These are phyloP conservation scores for Citrullus amarus DNA, from an alignment of 306 rosid genomes.

Conservation along the genomic window DNA sequence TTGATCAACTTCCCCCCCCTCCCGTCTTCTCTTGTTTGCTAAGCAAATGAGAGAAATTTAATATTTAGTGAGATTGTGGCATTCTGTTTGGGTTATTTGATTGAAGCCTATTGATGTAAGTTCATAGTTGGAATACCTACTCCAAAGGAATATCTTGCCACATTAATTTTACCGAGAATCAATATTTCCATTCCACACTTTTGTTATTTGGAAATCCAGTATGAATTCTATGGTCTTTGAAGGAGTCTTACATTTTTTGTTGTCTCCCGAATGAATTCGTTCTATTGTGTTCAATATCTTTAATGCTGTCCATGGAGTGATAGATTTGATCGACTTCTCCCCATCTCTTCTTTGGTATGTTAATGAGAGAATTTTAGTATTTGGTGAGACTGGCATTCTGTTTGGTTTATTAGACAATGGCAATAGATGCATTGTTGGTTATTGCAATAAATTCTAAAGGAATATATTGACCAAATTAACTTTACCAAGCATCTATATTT, in stretches of 20 bases:
- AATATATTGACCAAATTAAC: not conserved
- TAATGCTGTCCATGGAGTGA: not conserved
- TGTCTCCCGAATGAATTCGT: not conserved
- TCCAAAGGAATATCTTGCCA: not conserved
- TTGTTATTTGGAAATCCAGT: not conserved
- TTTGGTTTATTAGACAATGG: not conserved
- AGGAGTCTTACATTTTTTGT: constrained; percentile 2
- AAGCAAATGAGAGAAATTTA: not conserved
- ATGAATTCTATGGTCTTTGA: constrained; percentile 2
- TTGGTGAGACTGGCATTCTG: not conserved
- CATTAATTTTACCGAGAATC: not conserved
- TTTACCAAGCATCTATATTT: not conserved
- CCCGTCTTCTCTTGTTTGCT: not conserved
- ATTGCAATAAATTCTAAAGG: not conserved
- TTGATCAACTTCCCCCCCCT: not conserved
- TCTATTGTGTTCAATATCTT: not conserved
- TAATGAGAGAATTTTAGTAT: not conserved
- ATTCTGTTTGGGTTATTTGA: not conserved
- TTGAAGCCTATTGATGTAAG: not conserved
- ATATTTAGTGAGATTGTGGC: not conserved
- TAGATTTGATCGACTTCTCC: not conserved
- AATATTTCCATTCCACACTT: not conserved
- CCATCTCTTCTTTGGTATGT: not conserved
- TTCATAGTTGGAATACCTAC: not conserved
- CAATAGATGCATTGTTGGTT: not conserved